Conservation (phyloP, 2,329 filamentous ascomycete genomes). For the Phyllosticta paracitricarpa region DNA sequence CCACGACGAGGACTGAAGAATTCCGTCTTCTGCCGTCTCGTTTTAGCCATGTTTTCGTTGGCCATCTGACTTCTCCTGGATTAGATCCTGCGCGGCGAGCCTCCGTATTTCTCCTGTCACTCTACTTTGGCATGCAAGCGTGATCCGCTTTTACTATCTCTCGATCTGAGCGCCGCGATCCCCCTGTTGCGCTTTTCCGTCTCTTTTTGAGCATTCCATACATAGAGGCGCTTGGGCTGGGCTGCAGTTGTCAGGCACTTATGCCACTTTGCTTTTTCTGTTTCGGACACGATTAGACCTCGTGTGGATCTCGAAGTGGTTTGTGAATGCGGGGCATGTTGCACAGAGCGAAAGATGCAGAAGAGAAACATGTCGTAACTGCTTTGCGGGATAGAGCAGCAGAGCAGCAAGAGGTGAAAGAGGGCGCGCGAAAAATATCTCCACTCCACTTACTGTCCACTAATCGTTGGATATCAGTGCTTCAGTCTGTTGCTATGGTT, state of each 20-base stretch:
- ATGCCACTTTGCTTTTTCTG: neutral
- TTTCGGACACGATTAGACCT: neutral
- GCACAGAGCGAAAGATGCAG: too few species aligned
- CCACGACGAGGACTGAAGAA: neutral
- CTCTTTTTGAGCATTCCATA: neutral
- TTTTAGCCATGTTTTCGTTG: neutral
- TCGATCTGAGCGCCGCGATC: neutral
- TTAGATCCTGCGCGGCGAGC: neutral
- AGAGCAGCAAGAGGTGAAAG: too few species aligned
- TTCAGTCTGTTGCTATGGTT: too few species aligned
- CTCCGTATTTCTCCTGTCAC: neutral
- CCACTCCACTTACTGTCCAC: too few species aligned
- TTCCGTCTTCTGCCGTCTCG: neutral
- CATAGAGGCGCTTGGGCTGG: neutral
- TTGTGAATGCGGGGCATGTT: too few species aligned
- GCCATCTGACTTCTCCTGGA: neutral
- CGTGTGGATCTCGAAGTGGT: neutral
- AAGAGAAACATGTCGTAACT: too few species aligned
- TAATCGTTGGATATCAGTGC: too few species aligned
- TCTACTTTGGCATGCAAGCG: neutral
- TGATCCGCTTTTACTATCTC: neutral
- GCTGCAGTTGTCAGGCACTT: neutral
- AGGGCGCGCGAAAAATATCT: too few species aligned
- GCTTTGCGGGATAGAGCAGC: too few species aligned
- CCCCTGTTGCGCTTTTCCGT: neutral